These are phyloP conservation scores for Ceratocystis papillata DNA, from an alignment of 2,329 filamentous ascomycete genomes.

Conservation along the genomic window DNA sequence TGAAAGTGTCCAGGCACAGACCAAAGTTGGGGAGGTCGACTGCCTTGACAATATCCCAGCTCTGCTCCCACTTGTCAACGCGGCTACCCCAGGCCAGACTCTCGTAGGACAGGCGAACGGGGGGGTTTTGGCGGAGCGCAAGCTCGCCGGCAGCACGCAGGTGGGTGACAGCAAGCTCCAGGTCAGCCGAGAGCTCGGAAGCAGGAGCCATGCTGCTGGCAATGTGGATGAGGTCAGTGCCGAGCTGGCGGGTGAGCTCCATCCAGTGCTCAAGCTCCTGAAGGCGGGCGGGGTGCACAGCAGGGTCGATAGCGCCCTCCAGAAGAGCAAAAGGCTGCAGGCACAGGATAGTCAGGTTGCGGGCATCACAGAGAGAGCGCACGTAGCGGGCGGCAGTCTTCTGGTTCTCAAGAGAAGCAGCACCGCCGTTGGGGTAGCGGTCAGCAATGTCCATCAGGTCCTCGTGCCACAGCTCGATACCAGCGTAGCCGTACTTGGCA, in stretches of 20 bases:
- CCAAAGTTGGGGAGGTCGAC: conserved; percentile 64
- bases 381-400: conserved; percentile 49
- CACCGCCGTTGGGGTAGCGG: conserved; percentile 33
- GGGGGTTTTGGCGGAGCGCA: conserved; percentile 45
- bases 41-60: conserved; percentile 55
- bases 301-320: conserved; percentile 58
- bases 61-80: conserved; percentile 59
- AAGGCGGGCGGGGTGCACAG: conserved; percentile 46
- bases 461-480: conserved; percentile 69
- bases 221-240: conserved; percentile 63
- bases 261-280: conserved; percentile 61
- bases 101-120: conserved; percentile 62
- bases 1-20: conserved; percentile 67
- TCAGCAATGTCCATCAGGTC: conserved; percentile 54
- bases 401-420: conserved; percentile 35
- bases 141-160: conserved; percentile 56
- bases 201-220: conserved; percentile 57
- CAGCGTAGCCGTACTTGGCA: conserved; percentile 51
- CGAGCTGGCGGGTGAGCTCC: conserved; percentile 49
- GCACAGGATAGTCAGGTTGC: conserved; percentile 50
- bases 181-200: conserved; percentile 35
- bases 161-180: conserved; percentile 50
- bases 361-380: conserved; percentile 44
- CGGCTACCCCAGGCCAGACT: conserved; percentile 61
- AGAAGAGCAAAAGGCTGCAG: conserved; percentile 71